Percentiles rank a stretch among this genome's conserved stretches.
These are phyloP conservation scores for Colletotrichum orbiculare DNA, from an alignment of 2,329 filamentous ascomycete species.

Conservation along the genomic window DNA sequence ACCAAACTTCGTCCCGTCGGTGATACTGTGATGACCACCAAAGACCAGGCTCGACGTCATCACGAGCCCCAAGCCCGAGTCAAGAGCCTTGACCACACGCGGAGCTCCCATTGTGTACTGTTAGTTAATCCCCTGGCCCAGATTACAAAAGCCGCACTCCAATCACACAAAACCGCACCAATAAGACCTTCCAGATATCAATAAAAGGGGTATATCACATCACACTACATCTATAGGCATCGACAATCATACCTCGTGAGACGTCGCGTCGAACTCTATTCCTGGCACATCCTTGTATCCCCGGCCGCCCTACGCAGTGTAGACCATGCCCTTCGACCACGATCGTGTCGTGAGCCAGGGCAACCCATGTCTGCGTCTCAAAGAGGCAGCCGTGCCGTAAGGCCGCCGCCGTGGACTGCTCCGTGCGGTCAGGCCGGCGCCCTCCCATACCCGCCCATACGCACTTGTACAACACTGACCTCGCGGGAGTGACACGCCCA, in stretches of 20 bases:
- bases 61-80: no score
- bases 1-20: no score
- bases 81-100: no score
- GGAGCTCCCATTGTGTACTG: no score
- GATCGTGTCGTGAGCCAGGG: neutral
- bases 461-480: neutral
- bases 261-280: slow-evolving; percentile 30
- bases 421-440: no score
- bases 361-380: neutral
- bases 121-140: no score
- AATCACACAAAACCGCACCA: slow-evolving; percentile 9
- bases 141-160: neutral
- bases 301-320: neutral
- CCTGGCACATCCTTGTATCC: slow-evolving; percentile 12
- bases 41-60: no score
- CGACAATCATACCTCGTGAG: slow-evolving; percentile 31
- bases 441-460: slow-evolving; percentile 1
- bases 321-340: no score
- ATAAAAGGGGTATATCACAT: neutral
- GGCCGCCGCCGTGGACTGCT: no score
- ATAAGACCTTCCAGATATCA: no score
- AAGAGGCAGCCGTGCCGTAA: no score
- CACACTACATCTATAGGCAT: slow-evolving; percentile 20
- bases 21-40: no score
- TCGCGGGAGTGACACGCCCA: neutral